Base-by-base conservation (phyloP, 1,139 yeast genomes). In the Lodderomyces pseudojiufengensis region DNA sequence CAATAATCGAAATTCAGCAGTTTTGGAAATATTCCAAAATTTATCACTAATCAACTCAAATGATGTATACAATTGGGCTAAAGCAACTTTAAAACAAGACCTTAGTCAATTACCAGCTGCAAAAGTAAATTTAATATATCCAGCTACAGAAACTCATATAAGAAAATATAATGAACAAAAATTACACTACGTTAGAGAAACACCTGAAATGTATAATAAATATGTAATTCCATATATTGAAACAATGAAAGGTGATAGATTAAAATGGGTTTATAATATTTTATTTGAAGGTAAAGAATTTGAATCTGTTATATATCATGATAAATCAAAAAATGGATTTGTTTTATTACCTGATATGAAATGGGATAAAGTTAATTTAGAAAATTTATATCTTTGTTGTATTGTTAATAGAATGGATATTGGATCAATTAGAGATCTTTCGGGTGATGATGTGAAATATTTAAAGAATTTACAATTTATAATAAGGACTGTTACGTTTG, bases 211-310 rank as follows among this genome's bases (percentile, higher is more conserved):
- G 63, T 92, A 90, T 61, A 36, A 56, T 4, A 46, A 61, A 9
- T 63, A 69, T 26, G 95, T 85, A 2, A 63, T 67, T 27, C 96
- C 97, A 0, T 92, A 84, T 55, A 84, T 92, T 32, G 72, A 75
- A 10, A 69, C 83, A 2, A 84, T 84, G 84, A 73, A 73, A 38
- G 95, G 95, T 3, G 80, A 76, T 41, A 62, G 95, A 32, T 68
- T 90, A 37, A 76, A 85, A 51, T 92, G 99, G 98, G 97, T 92
- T 3, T 71, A 78, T 49, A 90, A 90, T 50, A 92, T 94, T 35
- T 61, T 92, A 31, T 76, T 73, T 51, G 74, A 85, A 38, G 95
- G 94, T 1, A 85, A 84, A 26, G 99, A 94, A 57, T 73, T 85
- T 1, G 97, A 90, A 31, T 63, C 88, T 14, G 78, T 92, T 22